phyloP scores from a whole-genome alignment of 1,284 basidiomycete species.

The Xanthoconium separans region DNA sequence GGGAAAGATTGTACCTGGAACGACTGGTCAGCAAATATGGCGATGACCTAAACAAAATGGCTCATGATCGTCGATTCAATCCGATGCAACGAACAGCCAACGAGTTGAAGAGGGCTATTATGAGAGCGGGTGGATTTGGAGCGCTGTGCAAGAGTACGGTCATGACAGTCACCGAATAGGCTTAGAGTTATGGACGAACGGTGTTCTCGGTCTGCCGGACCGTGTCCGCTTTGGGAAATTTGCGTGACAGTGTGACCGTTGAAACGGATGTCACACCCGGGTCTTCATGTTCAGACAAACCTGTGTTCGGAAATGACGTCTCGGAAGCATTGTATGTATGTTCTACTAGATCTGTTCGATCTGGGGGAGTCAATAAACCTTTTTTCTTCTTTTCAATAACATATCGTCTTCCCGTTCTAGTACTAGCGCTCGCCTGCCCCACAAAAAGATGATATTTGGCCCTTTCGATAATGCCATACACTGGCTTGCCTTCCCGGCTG shows the following conservation, averaged over 20 bases:
- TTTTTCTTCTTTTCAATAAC: slow-evolving; percentile 7
- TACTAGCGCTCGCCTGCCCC: neutral
- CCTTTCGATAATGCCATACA: neutral
- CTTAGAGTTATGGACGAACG: slow-evolving; percentile 3
- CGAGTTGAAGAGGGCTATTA: slow-evolving; percentile 67
- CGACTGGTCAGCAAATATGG: slow-evolving; percentile 73
- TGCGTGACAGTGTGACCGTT: slow-evolving; percentile 29
- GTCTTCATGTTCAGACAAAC: slow-evolving; percentile 20
- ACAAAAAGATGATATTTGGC: neutral
- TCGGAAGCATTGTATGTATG: slow-evolving; percentile 15
- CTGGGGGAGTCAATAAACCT: slow-evolving; percentile 9
- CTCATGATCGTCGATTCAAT: slow-evolving; percentile 78
- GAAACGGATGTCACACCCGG: slow-evolving; percentile 24
- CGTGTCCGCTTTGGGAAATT: slow-evolving; percentile 16
- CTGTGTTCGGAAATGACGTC: slow-evolving; percentile 29
- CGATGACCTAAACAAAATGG: slow-evolving; percentile 75
- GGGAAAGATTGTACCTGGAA: slow-evolving; percentile 70
- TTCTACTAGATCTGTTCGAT: slow-evolving; percentile 19
- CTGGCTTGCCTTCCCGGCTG: slow-evolving; percentile 1
- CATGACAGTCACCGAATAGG: slow-evolving; percentile 5
- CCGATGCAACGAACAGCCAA: slow-evolving; percentile 85
- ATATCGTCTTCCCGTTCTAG: neutral
- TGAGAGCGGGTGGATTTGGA: slow-evolving; percentile 45
- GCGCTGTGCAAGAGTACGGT: slow-evolving; percentile 8
- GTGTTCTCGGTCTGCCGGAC: slow-evolving; percentile 6